Percentiles rank a stretch among this genome's conserved stretches.
Conservation (phyloP, 169 alveolate genomes). For the Besnoitia besnoiti region DNA sequence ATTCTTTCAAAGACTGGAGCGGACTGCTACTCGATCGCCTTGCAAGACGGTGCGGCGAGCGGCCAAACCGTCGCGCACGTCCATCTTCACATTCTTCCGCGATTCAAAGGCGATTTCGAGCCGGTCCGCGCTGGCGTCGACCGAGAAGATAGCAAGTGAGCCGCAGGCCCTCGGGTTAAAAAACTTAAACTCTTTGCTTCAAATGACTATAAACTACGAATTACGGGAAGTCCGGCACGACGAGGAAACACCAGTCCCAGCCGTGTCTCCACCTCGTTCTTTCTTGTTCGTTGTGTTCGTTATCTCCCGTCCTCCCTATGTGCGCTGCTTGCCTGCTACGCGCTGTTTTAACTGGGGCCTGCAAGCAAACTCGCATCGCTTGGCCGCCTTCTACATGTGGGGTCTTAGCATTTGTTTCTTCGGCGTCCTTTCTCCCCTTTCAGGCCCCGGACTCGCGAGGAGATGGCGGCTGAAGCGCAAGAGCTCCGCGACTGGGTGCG, state of each 20-base stretch:
- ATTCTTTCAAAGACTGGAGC: neutral
- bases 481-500: conserved; percentile 20
- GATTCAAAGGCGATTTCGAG: conserved; percentile 71
- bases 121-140: conserved; percentile 8
- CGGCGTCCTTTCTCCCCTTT: neutral
- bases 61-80: conserved; percentile 90
- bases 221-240: no score
- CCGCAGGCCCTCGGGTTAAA: no score
- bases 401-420: neutral
- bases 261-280: no score
- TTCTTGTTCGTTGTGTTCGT: no score
- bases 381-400: no score
- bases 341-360: no score
- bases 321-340: neutral
- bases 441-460: conserved; percentile 27
- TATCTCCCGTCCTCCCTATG: neutral
- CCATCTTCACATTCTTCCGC: conserved; percentile 89
- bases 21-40: neutral
- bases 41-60: conserved; percentile 88
- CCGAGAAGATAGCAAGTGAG: conserved; percentile 10
- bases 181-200: no score
- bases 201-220: no score
- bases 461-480: conserved; percentile 20
- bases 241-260: no score
- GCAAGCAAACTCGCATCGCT: no score